Evolutionary conservation across 768 basidiomycete genomes (phyloP), one percentile per base, ranked within the genome.

Genomic region (Tylopilus subfusipes): DNA sequence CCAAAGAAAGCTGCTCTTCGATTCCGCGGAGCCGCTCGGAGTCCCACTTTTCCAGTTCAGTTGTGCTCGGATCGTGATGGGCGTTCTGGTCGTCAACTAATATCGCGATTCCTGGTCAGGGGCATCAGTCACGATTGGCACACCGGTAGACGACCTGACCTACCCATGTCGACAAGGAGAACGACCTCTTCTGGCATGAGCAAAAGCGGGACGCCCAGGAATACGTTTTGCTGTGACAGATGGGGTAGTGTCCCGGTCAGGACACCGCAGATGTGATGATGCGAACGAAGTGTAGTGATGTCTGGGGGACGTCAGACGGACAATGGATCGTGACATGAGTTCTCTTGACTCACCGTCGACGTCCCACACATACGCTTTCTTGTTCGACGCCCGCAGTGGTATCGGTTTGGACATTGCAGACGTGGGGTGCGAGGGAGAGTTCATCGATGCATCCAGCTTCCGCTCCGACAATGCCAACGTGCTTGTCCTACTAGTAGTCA

Each of bases 201-300:
- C 9, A 90, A 75, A 7, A 97, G 76, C 1, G 97, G 97, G n/a
- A 93, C 73, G 8, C 97, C 97, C 31, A 99, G 77, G 67, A 99
- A 99, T 3, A 89, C 83, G 75, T 99, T 99, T 72, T 99, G 97
- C 63, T 98, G 95, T 2, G 93, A 86, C 1, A 98, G 78, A 66
- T 94, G 93, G 2, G 97, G 95, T 14, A 99, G 82, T 1, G 97
- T 98, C 0, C 97, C 97, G 1, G 84, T 80, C 42, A 98, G 73
- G 42, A 93, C 76, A 33, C 96, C 94, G 63, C 90, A 93, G 44
- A 98, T 80, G 52, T 78, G 84, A 70, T 97, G 85, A 60, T 85
- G 73, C 29, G 88, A 82, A 34, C 97, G 90, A 11, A 99, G 74
- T 7, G 73, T 78, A 10, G 87, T 85, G 61, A 93, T 86, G 66